Percentiles rank a stretch among this genome's conserved stretches.
phyloP scores from a whole-genome alignment of 2,329 filamentous ascomycete species.

The Emydomyces testavorans region DNA sequence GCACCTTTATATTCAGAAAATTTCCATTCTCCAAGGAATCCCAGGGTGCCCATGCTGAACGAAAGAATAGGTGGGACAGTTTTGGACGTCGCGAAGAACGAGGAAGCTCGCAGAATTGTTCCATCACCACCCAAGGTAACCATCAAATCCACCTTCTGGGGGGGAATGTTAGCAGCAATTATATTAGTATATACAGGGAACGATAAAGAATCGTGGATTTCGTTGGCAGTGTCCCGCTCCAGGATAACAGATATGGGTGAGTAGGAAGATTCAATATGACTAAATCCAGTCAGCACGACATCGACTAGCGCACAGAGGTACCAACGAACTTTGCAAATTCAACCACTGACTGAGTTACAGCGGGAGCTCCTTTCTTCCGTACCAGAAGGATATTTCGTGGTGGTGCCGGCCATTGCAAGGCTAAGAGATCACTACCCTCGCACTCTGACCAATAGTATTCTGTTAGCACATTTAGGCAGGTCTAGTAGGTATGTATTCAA shows the following conservation, averaged over 20 bases:
- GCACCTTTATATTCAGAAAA: slow-evolving; percentile 86
- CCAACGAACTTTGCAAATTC: slow-evolving; percentile 43
- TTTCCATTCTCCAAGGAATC: slow-evolving; percentile 94
- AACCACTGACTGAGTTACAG: slow-evolving; percentile 45
- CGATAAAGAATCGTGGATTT: slow-evolving; percentile 57
- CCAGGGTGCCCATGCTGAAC: slow-evolving; percentile 93
- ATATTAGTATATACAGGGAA: slow-evolving; percentile 58
- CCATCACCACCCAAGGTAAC: slow-evolving; percentile 89
- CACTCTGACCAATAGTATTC: slow-evolving; percentile 36
- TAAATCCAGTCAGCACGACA: slow-evolving; percentile 34
- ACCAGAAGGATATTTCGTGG: slow-evolving; percentile 58
- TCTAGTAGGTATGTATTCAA: background rate
- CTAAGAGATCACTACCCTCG: slow-evolving; percentile 48
- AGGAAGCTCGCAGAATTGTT: slow-evolving; percentile 75
- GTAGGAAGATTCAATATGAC: slow-evolving; percentile 69
- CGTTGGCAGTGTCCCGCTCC: slow-evolving; percentile 61
- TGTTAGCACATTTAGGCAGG: background rate
- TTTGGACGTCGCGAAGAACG: slow-evolving; percentile 68
- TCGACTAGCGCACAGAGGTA: background rate
- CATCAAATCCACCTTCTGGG: slow-evolving; percentile 75
- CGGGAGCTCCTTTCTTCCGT: slow-evolving; percentile 51
- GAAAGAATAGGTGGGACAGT: slow-evolving; percentile 82
- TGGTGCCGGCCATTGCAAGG: slow-evolving; percentile 55
- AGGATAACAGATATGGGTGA: slow-evolving; percentile 70
- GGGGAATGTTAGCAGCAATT: slow-evolving; percentile 41